Evolutionary conservation across 345 rosid genomes (phyloP).

Genomic region (Acer negundo): DNA sequence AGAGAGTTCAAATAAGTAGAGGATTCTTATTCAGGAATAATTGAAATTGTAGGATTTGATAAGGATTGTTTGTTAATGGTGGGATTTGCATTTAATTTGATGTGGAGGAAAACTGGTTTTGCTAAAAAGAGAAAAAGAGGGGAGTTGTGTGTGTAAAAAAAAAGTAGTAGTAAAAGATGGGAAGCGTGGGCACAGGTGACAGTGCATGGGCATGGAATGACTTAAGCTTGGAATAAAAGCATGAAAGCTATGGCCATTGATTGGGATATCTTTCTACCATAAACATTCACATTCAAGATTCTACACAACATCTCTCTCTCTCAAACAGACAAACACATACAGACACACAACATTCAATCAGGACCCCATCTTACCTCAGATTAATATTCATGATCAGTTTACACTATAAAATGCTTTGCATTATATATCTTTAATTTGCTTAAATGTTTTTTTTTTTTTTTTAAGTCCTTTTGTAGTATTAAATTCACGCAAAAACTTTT

Average conservation of each 20-base stretch:
- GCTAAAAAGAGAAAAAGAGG: neutral
- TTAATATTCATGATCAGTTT: neutral
- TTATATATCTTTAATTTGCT: too few species aligned
- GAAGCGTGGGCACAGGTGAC: constrained; percentile 35
- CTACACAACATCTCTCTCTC: constrained; percentile 7
- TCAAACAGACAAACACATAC: neutral
- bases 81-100: too few species aligned
- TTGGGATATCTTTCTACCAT: constrained; percentile 46
- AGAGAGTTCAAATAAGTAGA: too few species aligned
- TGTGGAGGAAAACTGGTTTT: neutral
- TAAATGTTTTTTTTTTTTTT: too few species aligned
- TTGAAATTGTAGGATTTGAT: too few species aligned
- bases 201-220: constrained; percentile 53
- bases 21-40: too few species aligned
- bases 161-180: constrained; percentile 16
- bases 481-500: neutral
- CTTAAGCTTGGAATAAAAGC: constrained; percentile 49
- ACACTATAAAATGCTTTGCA: neutral
- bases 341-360: neutral
- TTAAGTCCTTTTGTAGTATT: neutral
- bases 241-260: constrained; percentile 38
- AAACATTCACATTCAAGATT: constrained; percentile 40
- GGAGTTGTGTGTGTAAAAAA: constrained; percentile 5
- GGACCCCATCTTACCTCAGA: neutral
- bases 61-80: neutral